phyloP scores from a whole-genome alignment of 371 early-diverging fungal genomes.

The Fennellomyces sp. region DNA sequence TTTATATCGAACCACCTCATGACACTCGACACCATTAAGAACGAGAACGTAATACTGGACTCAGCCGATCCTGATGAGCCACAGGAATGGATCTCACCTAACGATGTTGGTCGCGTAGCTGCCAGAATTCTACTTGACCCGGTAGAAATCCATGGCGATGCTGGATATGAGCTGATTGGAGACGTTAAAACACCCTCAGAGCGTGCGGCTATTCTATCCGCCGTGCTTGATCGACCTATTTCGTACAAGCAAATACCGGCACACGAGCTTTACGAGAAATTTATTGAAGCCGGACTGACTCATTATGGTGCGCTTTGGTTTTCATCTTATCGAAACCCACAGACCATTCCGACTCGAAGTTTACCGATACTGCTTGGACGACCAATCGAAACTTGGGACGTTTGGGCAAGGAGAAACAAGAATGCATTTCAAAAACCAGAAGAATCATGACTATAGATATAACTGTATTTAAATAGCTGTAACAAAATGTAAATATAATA shows the following conservation, averaged over 20 bases:
- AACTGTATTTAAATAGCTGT: too few species aligned
- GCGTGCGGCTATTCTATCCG: constrained; percentile 11
- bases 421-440: too few species aligned
- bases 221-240: constrained; percentile 14
- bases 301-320: too few species aligned
- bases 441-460: too few species aligned
- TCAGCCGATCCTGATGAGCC: neutral
- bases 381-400: too few species aligned
- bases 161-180: constrained; percentile 18
- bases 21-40: neutral
- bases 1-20: constrained; percentile 18
- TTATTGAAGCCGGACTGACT: too few species aligned
- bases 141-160: constrained; percentile 17
- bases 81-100: constrained; percentile 14
- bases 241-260: constrained; percentile 7
- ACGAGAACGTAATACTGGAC: neutral
- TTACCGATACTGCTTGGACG: too few species aligned
- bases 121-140: constrained; percentile 12
- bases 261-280: constrained; percentile 8
- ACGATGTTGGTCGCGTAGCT: constrained; percentile 17
- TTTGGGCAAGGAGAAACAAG: too few species aligned
- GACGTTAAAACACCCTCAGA: constrained; percentile 3
- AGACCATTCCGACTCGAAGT: too few species aligned
- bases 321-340: too few species aligned
- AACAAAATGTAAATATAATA: too few species aligned